Evolutionary conservation across 352 stramenopile genomes (phyloP), one percentile per base, ranked within the genome.

Genomic region (Phytophthora syringae): DNA sequence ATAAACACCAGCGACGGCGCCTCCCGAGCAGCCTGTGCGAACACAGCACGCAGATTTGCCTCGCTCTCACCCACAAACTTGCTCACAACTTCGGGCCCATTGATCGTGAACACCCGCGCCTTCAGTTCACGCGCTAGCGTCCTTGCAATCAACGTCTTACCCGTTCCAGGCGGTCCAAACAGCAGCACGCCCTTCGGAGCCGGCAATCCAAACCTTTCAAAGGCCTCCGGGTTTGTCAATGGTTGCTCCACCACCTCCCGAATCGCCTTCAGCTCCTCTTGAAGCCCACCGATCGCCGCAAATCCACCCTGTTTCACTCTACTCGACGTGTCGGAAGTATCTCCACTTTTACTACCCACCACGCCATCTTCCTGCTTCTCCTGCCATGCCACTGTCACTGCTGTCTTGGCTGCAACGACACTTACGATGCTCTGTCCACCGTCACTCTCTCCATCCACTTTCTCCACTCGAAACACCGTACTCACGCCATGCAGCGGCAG

Each of bases 171-270:
- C 0, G 97, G 96, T 3, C 97, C 97, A 62, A 98, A 98, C 18
- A 99, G 70, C 0, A 99, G 83, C 24, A 99, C 84, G 42, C 97
- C 97, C 54, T 97, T 96, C 25, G 97, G 97, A 52, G 97, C 92
- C 16, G 96, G 97, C 48, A 99, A 86, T 5, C 97, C 97, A 44
- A 99, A 91, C 27, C 89, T 89, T 30, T 77, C 77, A 82, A 98
- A 99, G 25, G 97, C 67, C 70, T 98, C 90, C 0, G 97, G 95
- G 52, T 98, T 96, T 25, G 85, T 79, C 18, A 99, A 76, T 5
- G 97, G 95, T 54, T 99, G 90, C 72, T 99, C 97, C 18, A 99
- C 92, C 53, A 99, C 84, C 78, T 99, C 94, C 12, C 96, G 80
- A 58, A 99, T 96, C 12, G 90, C 88, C 13, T 87, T 92, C 52